Conservation (phyloP, 176 grass and related monocot genomes). For the Aegilops bicornis region DNA sequence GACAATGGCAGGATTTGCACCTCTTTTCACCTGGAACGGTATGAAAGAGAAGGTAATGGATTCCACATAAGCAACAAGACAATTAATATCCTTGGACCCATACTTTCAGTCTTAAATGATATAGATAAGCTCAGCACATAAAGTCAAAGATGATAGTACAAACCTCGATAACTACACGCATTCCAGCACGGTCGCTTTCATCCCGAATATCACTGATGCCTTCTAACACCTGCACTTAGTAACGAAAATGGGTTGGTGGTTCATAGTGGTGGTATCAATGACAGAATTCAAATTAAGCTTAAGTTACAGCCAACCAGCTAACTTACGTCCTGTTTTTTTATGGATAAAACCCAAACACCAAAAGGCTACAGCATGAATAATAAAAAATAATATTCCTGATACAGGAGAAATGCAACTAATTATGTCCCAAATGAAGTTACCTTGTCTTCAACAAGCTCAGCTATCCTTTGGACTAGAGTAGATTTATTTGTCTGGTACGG, state of each 20-base stretch:
- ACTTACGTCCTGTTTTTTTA: background rate
- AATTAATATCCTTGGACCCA: background rate
- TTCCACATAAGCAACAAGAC: conserved; percentile 15
- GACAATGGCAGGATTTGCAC: conserved; percentile 71
- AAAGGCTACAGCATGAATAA: conserved; percentile 9
- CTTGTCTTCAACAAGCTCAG: conserved; percentile 96
- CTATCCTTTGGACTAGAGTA: conserved; percentile 84
- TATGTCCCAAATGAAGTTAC: conserved; percentile 39
- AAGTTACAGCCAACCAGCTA: conserved; percentile 11
- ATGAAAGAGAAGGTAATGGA: conserved; percentile 25
- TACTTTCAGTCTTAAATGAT: conserved; percentile 5
- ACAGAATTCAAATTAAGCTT: conserved; percentile 9
- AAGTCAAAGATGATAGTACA: conserved; percentile 33
- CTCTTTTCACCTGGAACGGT: conserved; percentile 76
- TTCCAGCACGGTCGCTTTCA: conserved; percentile 93
- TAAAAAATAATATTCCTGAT: background rate
- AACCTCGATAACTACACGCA: conserved; percentile 99
- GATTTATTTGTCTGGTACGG: conserved; percentile 98
- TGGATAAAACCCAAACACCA: conserved; percentile 3
- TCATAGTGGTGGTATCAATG: background rate
- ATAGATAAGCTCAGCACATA: background rate
- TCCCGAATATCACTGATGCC: conserved; percentile 98
- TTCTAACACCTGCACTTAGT: conserved; percentile 64
- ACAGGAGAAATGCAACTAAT: conserved; percentile 7
- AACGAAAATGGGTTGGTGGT: conserved; percentile 5